Conservation (phyloP, 139 green algal species). For the Haematococcus lacustris region DNA sequence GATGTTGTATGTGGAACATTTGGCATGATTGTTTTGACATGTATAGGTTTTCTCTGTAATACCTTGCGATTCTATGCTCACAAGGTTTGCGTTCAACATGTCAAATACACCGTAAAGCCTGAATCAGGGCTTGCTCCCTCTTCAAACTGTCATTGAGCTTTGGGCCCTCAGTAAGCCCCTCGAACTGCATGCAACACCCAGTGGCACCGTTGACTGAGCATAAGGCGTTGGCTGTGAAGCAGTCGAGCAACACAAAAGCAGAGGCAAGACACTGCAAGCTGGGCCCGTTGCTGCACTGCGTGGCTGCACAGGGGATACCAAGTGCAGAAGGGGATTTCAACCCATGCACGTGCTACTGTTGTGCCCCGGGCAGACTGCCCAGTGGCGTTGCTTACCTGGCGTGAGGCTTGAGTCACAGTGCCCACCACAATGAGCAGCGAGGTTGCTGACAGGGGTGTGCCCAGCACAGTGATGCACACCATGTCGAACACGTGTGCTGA, state of each 20-base stretch:
- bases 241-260: background rate
- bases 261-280: background rate
- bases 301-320: background rate
- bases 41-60: too few relatives aligned
- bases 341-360: background rate
- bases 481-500: constrained; percentile 32
- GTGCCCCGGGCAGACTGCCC: background rate
- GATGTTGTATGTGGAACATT: too few relatives aligned
- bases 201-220: background rate
- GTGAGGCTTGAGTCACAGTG: constrained; percentile 43
- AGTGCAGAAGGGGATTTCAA: background rate
- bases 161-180: constrained; percentile 12
- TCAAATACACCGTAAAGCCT: background rate
- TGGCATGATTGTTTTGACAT: too few relatives aligned
- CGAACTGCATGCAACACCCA: constrained; percentile 8
- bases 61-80: background rate
- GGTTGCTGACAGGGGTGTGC: constrained; percentile 39
- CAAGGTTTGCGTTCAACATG: background rate
- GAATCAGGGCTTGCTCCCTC: constrained; percentile 11
- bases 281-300: background rate
- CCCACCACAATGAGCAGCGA: constrained; percentile 57
- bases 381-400: constrained; percentile 36
- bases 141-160: constrained; percentile 9
- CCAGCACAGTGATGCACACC: constrained; percentile 23
- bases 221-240: background rate